Base-by-base conservation (phyloP, 1,139 yeast genomes). In the Casaregolazyma suthepensis region DNA sequence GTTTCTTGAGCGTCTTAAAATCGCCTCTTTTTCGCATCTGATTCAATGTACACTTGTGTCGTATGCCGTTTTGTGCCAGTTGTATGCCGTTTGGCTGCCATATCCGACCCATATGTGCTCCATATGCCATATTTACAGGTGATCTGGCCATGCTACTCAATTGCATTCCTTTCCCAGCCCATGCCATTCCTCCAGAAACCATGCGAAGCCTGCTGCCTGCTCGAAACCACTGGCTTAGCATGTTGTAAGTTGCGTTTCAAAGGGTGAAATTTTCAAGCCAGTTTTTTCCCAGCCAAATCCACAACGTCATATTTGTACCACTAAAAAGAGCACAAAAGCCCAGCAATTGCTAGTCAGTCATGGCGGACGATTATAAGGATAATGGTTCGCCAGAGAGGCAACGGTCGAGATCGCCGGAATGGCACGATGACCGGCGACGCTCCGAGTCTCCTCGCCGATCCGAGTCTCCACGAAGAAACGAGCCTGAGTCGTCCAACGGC, bases 1-100 rank as follows among this genome's bases (percentile, higher is more conserved):
- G 61, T 59, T 69, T 70, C 51, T 65, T 65, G 45, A 65, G 57
- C n/a, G 70, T 67, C 53, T 69, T 66, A 62, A 68, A 70, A 50
- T 62, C 62, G 7, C 68, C 68, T 43, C 66, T 61, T 29, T 63
- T 57, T 37, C 64, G 59, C 51, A 63, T 59, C 57, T 65, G 68
- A 53, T 65, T 65, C 44, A 65, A 50, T 6, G 68, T 64, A 19
- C 52, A 49, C 22, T 49, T 49, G 29, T 49, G 23, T 31, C 52
- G 29, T 9, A 22, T 26, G 5, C 46, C 46, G 10, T 7, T 26
- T 7, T 26, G 23, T 7, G 18, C 13, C 13, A 9, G 23, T 31
- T 48, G 29, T 9, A 22, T 26, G 5, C 46, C 46, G 10, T 7
- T 26, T 7, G 6, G 23, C 10, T 26, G 31, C 31, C 31, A 26